Conservation (phyloP, 176 grass and related monocot species). For the Cenchrus americanus region DNA sequence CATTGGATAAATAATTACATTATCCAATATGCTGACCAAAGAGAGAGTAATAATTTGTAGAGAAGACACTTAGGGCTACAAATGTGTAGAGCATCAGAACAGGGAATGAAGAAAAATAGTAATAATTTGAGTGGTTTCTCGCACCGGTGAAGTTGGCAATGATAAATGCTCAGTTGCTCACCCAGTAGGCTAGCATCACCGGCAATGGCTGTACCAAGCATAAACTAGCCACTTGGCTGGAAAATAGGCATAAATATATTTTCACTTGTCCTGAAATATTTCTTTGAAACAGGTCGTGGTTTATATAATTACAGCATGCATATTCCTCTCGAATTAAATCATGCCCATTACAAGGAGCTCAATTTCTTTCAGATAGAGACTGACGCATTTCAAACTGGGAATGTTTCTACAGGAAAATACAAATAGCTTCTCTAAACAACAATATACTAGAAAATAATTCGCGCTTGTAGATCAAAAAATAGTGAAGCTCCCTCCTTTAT, state of each 20-base stretch:
- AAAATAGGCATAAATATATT: conserved; percentile 1
- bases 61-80: conserved; percentile 8
- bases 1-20: conserved; percentile 27
- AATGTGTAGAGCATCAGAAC: neutral
- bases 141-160: neutral
- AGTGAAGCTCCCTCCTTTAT: neutral
- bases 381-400: conserved; percentile 1
- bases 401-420: neutral
- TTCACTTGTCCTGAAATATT: neutral
- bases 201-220: conserved; percentile 20
- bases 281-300: neutral
- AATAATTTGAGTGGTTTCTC: conserved; percentile 18
- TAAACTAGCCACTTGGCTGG: neutral
- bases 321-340: neutral
- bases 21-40: neutral
- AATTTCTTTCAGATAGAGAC: neutral
- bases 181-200: neutral
- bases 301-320: neutral
- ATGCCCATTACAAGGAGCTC: neutral
- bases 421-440: neutral
- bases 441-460: neutral
- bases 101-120: neutral
- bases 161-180: neutral
- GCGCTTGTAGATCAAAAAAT: conserved; percentile 23
- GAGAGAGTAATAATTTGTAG: conserved; percentile 23